A percentile compares a stretch with the other conserved stretches of the same genome.
Conservation (phyloP, 768 basidiomycete species). For the Boletus fagicola region DNA sequence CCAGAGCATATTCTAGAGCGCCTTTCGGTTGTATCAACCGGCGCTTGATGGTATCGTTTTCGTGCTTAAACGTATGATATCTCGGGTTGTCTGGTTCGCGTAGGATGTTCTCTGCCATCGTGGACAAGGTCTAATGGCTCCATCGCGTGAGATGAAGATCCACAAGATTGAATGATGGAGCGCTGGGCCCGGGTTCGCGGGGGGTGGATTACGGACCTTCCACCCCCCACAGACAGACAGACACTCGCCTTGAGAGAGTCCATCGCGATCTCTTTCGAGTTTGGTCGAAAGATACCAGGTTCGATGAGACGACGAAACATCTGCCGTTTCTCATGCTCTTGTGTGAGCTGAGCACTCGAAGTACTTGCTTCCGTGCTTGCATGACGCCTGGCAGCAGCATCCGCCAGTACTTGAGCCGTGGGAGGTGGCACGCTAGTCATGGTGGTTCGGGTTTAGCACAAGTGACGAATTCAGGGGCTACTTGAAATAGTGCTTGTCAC, state of each 20-base stretch:
- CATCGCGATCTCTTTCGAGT: conserved; percentile 57
- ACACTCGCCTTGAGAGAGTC: conserved; percentile 58
- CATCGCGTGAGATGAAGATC: not conserved
- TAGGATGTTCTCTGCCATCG: conserved; percentile 70
- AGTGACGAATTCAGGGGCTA: conserved; percentile 17
- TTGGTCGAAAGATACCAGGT: conserved; percentile 73
- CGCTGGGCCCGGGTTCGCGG: not conserved
- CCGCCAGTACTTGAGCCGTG: conserved; percentile 25
- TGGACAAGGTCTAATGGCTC: conserved; percentile 50
- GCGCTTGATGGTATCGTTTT: conserved; percentile 65
- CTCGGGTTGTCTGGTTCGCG: conserved; percentile 71
- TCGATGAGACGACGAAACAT: conserved; percentile 74
- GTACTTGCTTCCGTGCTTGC: not conserved
- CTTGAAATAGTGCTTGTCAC: not conserved
- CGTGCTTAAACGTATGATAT: conserved; percentile 73
- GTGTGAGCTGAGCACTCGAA: conserved; percentile 19
- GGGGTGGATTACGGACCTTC: not conserved
- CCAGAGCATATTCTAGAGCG: conserved; percentile 76
- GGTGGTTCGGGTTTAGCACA: not conserved
- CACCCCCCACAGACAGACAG: not conserved
- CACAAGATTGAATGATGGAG: not conserved
- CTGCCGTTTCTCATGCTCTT: conserved; percentile 67
- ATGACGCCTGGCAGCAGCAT: conserved; percentile 29
- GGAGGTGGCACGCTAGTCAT: conserved; percentile 16
- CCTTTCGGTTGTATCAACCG: conserved; percentile 67